Base-by-base conservation (phyloP, 2,329 filamentous ascomycete species). In the Trichoderma arundinaceum region DNA sequence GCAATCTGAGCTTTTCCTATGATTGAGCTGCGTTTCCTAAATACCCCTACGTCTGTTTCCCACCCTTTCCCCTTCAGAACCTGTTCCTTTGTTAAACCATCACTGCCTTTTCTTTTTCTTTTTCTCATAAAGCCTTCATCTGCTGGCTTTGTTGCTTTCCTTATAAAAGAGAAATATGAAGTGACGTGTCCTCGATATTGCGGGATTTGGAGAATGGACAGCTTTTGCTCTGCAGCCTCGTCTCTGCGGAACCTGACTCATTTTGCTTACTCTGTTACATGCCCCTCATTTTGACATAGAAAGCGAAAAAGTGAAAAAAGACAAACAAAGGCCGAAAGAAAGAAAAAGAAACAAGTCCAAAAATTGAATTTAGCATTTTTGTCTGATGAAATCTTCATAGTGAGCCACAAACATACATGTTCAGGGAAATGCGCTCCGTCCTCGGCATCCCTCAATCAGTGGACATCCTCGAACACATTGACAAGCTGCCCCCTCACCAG, bases 351-450 rank as follows among this genome's bases (percentile, higher is more conserved):
- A 9, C 6, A 48, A 5, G 3, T 38, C 15, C n/a, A 19, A 10
- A 48, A 7, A 38, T 4, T 32, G 46, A 56, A 43, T 38, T 5
- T 13, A 7, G n/a, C 43, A 28, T 56, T 33, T 28, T 13, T 19
- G 19, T 49, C 61, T 64, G 22, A 64, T 33, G 17, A 46, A 2
- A 28, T 28, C 19, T 46, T 39, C 33, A 32, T 69, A 96, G 93
- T 76, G 81, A 94, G 66, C 94, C 94, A 0, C 94, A 98, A 78
- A 95, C 91, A 71, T 92, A 97, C 84, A 99, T 98, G 94, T 98
- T 98, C 79, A 77, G 79, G 19, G 85, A 96, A 74, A 98, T 99
- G 94, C 90, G 89, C 69, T 75, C 80, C 13, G 89, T 87, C 7
- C 85, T 98, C 15, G 83, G 82, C 57, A 97, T 98, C 71, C 76